Conservation (phyloP, 345 rosid genomes). For the Lepidium africanum region DNA sequence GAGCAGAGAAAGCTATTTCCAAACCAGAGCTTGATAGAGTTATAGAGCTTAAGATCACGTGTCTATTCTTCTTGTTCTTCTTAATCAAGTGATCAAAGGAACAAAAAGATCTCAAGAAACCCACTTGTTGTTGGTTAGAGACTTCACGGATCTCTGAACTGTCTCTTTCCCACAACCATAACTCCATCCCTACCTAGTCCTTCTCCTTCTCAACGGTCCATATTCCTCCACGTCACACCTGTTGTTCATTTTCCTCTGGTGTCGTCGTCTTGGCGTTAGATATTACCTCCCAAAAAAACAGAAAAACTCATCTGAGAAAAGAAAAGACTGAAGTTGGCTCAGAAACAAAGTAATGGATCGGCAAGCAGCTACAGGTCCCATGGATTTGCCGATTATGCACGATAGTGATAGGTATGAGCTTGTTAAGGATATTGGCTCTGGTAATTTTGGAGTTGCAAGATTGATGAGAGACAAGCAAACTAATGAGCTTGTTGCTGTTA, state of each 20-base stretch:
- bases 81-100: slow-evolving; percentile 4
- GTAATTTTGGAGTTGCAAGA: slow-evolving; percentile 90
- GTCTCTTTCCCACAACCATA: slow-evolving; percentile 23
- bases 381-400: slow-evolving; percentile 55
- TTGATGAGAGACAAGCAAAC: slow-evolving; percentile 74
- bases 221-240: slow-evolving; percentile 11
- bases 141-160: slow-evolving; percentile 20
- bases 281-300: not conserved
- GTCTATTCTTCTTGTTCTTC: not conserved
- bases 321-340: not conserved
- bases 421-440: slow-evolving; percentile 72
- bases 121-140: slow-evolving; percentile 34
- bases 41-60: slow-evolving; percentile 14
- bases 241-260: not conserved
- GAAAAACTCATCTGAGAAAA: not conserved
- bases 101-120: slow-evolving; percentile 27
- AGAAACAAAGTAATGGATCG: slow-evolving; percentile 54
- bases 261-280: slow-evolving; percentile 1
- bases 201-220: not conserved
- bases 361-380: slow-evolving; percentile 56
- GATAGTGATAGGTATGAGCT: slow-evolving; percentile 57
- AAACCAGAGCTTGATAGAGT: not conserved
- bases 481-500: slow-evolving; percentile 85
- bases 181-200: not conserved
- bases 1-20: slow-evolving; percentile 8